Evolutionary conservation across 2,329 filamentous ascomycete species (phyloP), one percentile per base, ranked within the genome.

Genomic region (Shiraia bambusicola): DNA sequence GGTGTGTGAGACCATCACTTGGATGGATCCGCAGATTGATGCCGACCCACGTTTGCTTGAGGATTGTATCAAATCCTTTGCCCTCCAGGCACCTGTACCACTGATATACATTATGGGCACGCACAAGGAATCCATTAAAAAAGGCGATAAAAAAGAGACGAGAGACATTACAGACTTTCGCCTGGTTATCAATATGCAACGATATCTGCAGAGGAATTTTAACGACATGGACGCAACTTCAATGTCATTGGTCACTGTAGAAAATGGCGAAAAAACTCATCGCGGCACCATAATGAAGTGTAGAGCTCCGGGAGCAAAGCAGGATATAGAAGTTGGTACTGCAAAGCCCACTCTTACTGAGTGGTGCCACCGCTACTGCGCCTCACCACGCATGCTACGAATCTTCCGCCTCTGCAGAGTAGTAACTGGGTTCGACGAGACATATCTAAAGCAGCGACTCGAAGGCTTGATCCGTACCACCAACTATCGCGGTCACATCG

Each of bases 311-410:
- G 72, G 70, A 3, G 60, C 57, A 19, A 69, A 64, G 37, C 69
- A 73, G 45, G 70, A 70, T 45, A 65, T 78, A 40, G 74, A 78
- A 52, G 63, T 76, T 9, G 72, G 73, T 9, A 47, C 53, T 17
- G 54, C 45, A 5, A 34, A 70, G 66, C 58, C 75, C 56, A 26
- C 68, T 56, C 14, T 82, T 9, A 63, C 63, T 15, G 77, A 83
- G 44, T 90, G 86, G 86, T 88, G 84, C 54, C 78, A 84, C 43
- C 76, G 77, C 28, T 91, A 81, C 67, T 83, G 80, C 55, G 77
- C 77, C 2, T 81, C 77, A 50, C 70, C 72, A 15, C 73, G 80
- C 1, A 71, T 71, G 7, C 71, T 88, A 25, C 84, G 84, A 58
- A 63, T 67, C 40, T 74, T 75, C 50, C 68, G 70, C 7, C 54